Conservation (phyloP, 2,329 filamentous ascomycete species). For the Pyricularia pennisetigena region DNA sequence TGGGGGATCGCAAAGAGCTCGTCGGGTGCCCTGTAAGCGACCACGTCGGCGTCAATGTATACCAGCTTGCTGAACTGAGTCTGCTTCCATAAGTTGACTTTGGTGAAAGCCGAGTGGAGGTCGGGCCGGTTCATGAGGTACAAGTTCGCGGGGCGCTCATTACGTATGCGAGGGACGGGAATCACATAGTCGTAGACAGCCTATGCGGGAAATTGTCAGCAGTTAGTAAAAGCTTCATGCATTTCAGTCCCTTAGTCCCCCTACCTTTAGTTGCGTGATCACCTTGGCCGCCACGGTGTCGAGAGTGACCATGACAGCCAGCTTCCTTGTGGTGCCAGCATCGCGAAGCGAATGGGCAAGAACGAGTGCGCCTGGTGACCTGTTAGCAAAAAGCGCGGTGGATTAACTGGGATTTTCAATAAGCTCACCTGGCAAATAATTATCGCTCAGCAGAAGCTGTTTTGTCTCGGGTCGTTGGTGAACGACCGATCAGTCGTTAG, state of each 20-base stretch:
- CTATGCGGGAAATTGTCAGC: slow-evolving; percentile 27
- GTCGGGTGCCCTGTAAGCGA: slow-evolving; percentile 83
- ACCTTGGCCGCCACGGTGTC: slow-evolving; percentile 69
- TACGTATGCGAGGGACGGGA: slow-evolving; percentile 71
- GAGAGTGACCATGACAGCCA: slow-evolving; percentile 74
- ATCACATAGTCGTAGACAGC: slow-evolving; percentile 82
- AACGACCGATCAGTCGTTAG: slow-evolving; percentile 2
- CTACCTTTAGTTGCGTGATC: slow-evolving; percentile 68
- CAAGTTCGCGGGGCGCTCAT: slow-evolving; percentile 69
- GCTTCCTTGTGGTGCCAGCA: slow-evolving; percentile 74
- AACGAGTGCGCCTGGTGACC: slow-evolving; percentile 67
- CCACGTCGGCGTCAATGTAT: slow-evolving; percentile 88
- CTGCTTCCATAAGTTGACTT: slow-evolving; percentile 89
- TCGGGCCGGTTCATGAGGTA: slow-evolving; percentile 87
- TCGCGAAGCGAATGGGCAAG: slow-evolving; percentile 91
- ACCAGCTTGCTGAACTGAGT: slow-evolving; percentile 86
- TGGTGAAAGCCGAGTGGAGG: slow-evolving; percentile 88
- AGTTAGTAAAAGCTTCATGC: neutral
- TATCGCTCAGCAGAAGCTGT: slow-evolving; percentile 85
- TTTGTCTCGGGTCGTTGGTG: slow-evolving; percentile 4
- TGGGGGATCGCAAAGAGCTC: slow-evolving; percentile 69
- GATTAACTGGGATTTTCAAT: slow-evolving; percentile 1
- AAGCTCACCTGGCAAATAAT: slow-evolving; percentile 73
- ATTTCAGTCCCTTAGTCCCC: slow-evolving; percentile 11
- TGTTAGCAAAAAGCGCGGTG: slow-evolving; percentile 10